Conservation (phyloP, 495 filamentous ascomycete genomes). For the Penicillium egyptiacum region DNA sequence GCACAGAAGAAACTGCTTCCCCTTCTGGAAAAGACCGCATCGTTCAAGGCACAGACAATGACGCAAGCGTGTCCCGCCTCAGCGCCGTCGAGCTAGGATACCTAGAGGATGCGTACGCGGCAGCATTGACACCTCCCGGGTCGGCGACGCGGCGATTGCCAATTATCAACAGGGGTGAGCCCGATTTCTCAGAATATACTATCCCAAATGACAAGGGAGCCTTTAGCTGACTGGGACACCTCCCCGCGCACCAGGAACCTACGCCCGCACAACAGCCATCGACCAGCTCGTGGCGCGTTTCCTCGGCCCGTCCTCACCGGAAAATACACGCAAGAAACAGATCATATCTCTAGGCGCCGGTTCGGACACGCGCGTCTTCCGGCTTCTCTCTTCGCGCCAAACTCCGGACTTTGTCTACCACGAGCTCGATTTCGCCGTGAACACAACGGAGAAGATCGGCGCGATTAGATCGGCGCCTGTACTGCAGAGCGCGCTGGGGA, state of each 20-base stretch:
- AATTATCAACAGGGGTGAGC: constrained; percentile 87
- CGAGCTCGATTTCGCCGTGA: constrained; percentile 85
- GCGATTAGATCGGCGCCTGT: constrained; percentile 45
- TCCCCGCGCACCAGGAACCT: constrained; percentile 66
- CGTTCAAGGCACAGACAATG: constrained; percentile 87
- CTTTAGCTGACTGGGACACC: constrained; percentile 4
- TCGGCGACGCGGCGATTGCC: constrained; percentile 62
- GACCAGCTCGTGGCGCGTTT: constrained; percentile 76
- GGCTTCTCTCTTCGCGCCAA: constrained; percentile 51
- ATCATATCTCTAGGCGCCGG: constrained; percentile 94
- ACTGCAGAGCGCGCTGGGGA: constrained; percentile 37
- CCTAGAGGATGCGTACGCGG: constrained; percentile 76
- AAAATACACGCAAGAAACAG: constrained; percentile 55
- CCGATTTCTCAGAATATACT: background rate
- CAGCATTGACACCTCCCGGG: constrained; percentile 56
- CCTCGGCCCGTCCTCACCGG: constrained; percentile 42
- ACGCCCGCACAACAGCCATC: constrained; percentile 84
- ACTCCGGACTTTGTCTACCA: constrained; percentile 66
- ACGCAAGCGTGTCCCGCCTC: constrained; percentile 83
- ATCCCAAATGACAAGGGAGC: background rate
- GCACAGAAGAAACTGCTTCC: constrained; percentile 14
- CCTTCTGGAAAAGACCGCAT: constrained; percentile 52
- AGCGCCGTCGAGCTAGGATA: constrained; percentile 90
- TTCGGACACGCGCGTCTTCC: constrained; percentile 85
- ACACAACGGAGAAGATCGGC: constrained; percentile 63